A percentile compares a stretch with the other conserved stretches of the same genome.
These are phyloP conservation scores for Trichoderma lentiforme DNA, from an alignment of 2,329 filamentous ascomycete genomes.

Conservation along the genomic window DNA sequence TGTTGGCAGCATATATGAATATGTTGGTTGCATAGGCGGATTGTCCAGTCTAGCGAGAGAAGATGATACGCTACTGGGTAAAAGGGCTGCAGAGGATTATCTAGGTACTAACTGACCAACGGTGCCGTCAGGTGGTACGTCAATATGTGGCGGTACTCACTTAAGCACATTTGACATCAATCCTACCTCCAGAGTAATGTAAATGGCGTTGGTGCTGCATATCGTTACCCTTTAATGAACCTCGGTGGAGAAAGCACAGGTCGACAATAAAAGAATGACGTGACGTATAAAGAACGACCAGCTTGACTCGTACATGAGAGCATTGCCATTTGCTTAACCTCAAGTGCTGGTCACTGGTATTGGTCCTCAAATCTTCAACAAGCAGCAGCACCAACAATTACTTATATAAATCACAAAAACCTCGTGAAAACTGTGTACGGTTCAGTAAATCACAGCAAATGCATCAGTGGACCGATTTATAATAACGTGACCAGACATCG, in stretches of 20 bases:
- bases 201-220: neutral
- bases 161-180: accelerated
- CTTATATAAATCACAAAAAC: neutral
- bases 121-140: neutral
- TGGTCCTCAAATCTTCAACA: neutral
- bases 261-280: neutral
- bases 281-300: neutral
- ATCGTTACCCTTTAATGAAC: neutral
- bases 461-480: neutral
- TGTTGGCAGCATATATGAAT: neutral
- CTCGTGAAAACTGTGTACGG: neutral
- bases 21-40: neutral
- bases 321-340: too few species aligned
- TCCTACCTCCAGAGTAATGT: neutral
- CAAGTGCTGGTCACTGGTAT: too few species aligned
- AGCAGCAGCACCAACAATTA: too few species aligned
- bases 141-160: neutral
- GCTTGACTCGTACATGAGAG: neutral
- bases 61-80: neutral
- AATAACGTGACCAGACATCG: conserved; percentile 1
- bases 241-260: neutral
- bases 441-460: neutral
- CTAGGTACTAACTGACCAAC: neutral
- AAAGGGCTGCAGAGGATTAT: neutral
- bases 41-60: neutral